Conservation (phyloP, 192 early-diverging fungal species). For the Podila clonocystis region DNA sequence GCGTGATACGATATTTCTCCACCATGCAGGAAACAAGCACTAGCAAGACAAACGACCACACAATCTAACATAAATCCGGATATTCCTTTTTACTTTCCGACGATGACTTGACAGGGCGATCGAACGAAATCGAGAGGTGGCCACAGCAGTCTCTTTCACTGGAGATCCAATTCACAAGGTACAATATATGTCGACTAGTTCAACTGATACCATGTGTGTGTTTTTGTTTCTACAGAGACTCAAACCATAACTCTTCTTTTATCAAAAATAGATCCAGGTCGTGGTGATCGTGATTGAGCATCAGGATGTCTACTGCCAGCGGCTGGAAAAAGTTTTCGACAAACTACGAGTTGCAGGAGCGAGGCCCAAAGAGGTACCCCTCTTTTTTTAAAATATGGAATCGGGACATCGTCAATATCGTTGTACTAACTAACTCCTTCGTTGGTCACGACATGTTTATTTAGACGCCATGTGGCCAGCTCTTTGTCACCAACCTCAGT, state of each 20-base stretch:
- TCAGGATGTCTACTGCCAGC: constrained; percentile 26
- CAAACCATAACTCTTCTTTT: background rate
- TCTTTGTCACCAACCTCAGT: constrained; percentile 58
- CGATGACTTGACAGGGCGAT: constrained; percentile 21
- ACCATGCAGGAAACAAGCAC: background rate
- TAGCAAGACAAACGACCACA: background rate
- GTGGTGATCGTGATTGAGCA: constrained; percentile 33
- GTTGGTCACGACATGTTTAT: background rate
- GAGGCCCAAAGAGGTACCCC: constrained; percentile 36
- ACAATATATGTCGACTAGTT: background rate
- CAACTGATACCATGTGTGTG: background rate
- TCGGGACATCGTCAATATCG: too few relatives aligned
- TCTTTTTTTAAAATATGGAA: too few relatives aligned
- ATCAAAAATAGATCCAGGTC: constrained; percentile 14
- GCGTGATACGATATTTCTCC: too few relatives aligned
- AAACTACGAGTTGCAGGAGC: constrained; percentile 25
- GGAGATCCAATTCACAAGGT: constrained; percentile 44
- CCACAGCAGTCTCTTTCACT: constrained; percentile 44
- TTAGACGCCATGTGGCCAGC: constrained; percentile 59
- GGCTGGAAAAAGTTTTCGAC: constrained; percentile 43
- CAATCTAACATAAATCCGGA: background rate
- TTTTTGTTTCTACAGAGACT: background rate
- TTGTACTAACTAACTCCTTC: too few relatives aligned
- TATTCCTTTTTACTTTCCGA: too few relatives aligned
- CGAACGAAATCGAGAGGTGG: constrained; percentile 46